Conservation (phyloP, 208 protist species). For the Trypanosoma avium region DNA sequence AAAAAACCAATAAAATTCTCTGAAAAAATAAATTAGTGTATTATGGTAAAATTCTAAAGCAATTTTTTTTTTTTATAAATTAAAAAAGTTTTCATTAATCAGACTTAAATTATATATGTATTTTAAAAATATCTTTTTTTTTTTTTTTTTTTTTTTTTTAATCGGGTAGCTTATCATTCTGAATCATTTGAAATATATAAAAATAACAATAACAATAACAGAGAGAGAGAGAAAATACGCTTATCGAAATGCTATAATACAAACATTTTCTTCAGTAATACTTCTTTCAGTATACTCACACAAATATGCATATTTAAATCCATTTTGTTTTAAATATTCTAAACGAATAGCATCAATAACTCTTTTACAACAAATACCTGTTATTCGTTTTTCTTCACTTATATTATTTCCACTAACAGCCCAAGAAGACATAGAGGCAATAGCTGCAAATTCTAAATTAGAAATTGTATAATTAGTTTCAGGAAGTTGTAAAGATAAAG, state of each 20-base stretch:
- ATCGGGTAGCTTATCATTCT: no score
- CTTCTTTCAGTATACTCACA: conserved; percentile 46
- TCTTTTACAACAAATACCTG: conserved; percentile 64
- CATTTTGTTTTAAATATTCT: conserved; percentile 47
- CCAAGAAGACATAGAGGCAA: conserved; percentile 78
- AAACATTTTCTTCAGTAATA: conserved; percentile 75
- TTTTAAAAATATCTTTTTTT: no score
- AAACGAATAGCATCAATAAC: conserved; percentile 65
- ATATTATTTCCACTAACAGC: conserved; percentile 60
- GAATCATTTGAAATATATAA: no score
- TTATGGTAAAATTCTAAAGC: no score
- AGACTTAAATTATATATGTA: no score
- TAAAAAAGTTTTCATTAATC: no score
- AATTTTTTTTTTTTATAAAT: no score
- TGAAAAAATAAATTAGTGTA: no score
- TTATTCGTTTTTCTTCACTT: conserved; percentile 28
- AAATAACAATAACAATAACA: no score
- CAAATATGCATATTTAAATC: conserved; percentile 43
- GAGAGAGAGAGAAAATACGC: no score
- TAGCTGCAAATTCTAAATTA: conserved; percentile 49
- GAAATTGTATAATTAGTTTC: conserved; percentile 37
- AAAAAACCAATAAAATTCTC: no score
- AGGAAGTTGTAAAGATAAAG: conserved; percentile 30
- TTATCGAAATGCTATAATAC: conserved; percentile 53
- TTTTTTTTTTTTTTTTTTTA: no score